Percentiles rank a stretch among this genome's conserved stretches.
These are phyloP conservation scores for Calonectria hongkongensis DNA, from an alignment of 2,329 filamentous ascomycete genomes.

Conservation along the genomic window DNA sequence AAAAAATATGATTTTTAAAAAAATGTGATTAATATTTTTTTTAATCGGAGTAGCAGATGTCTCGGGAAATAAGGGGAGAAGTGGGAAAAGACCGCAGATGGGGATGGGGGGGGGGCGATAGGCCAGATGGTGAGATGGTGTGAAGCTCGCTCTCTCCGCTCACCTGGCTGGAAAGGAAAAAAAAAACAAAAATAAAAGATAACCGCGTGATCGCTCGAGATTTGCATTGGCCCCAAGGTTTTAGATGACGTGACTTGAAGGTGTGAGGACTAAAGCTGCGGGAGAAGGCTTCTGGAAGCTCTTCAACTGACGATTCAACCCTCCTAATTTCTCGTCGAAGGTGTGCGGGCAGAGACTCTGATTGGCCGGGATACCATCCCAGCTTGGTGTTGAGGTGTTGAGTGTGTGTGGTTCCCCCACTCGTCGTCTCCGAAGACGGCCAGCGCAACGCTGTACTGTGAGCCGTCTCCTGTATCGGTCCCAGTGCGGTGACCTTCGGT, in stretches of 20 bases:
- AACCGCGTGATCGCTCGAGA: slow-evolving; percentile 44
- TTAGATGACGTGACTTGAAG: slow-evolving; percentile 35
- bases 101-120: background rate
- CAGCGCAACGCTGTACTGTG: background rate
- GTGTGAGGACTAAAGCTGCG: slow-evolving; percentile 42
- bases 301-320: slow-evolving; percentile 26
- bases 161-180: background rate
- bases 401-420: slow-evolving; percentile 24
- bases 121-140: slow-evolving; percentile 8
- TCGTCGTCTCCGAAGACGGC: slow-evolving; percentile 24
- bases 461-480: slow-evolving; percentile 27
- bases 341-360: slow-evolving; percentile 23
- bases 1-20: slow-evolving; percentile 16
- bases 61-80: slow-evolving; percentile 20
- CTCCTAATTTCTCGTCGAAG: background rate
- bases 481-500: slow-evolving; percentile 17
- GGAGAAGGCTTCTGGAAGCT: slow-evolving; percentile 54
- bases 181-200: slow-evolving; percentile 28
- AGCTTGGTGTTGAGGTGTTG: slow-evolving; percentile 30
- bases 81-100: slow-evolving; percentile 9
- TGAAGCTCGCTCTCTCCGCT: background rate
- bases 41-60: background rate
- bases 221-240: slow-evolving; percentile 29
- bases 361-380: slow-evolving; percentile 26
- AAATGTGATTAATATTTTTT: background rate